Percentiles rank a stretch among this genome's conserved stretches.
Conservation (phyloP, 192 early-diverging fungal species). For the Linnemannia schmuckeri region DNA sequence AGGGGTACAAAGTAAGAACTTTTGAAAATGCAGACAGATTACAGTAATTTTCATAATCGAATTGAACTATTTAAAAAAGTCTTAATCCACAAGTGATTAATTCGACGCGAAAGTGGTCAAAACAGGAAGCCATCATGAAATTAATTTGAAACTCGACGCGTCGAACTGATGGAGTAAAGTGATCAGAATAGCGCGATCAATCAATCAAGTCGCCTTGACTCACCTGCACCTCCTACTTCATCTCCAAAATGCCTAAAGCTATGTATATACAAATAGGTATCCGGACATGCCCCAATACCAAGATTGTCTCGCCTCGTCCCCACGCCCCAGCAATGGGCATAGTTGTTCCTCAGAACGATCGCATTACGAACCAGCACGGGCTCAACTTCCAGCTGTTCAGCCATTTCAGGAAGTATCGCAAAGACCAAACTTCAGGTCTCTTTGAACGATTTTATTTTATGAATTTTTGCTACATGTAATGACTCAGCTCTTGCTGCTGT, state of each 20-base stretch:
- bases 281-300: not conserved
- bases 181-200: not conserved
- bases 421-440: too few species aligned
- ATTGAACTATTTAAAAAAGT: too few species aligned
- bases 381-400: not conserved
- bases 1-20: too few species aligned
- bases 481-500: not conserved
- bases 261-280: not conserved
- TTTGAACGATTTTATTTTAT: too few species aligned
- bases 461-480: not conserved
- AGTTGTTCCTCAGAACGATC: not conserved
- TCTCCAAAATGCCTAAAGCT: not conserved
- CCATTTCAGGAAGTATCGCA: not conserved
- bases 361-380: conserved; percentile 4
- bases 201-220: not conserved
- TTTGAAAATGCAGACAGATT: too few species aligned
- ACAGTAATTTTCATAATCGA: too few species aligned
- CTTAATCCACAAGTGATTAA: too few species aligned
- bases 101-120: not conserved
- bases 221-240: not conserved
- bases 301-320: not conserved
- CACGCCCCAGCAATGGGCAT: not conserved
- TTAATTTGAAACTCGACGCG: conserved; percentile 1
- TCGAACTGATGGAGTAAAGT: not conserved
- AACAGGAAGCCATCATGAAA: not conserved